Evolutionary conservation across 2,329 filamentous ascomycete species (phyloP), one percentile per base, ranked within the genome.

Genomic region (Hypoxylon sp.): DNA sequence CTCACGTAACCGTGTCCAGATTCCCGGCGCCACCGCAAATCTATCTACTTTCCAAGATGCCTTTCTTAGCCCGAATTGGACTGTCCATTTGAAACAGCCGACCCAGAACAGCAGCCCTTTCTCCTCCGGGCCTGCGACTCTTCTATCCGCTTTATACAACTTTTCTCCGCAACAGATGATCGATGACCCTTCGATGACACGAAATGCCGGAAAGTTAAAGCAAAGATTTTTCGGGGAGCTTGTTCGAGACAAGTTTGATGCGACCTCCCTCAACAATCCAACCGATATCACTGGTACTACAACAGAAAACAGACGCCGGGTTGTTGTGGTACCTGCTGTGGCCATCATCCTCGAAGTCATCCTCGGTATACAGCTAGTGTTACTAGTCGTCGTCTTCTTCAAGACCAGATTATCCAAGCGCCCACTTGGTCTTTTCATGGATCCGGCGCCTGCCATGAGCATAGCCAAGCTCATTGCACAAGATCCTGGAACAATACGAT

Each of bases 281-380:
- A 11, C 13, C 9, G 4, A 17, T 5, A 55, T 47, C 19, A 14
- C 56, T 26, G 63, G 63, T 6, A 42, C 37, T 33, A 53, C 59
- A 1, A 33, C 46, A 13, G 35, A 57, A 19, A 61, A 42, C 17
- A 47, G 31, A 42, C 62, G 66, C 26, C 66, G 69, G 10, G 31
- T 71, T 35, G 63, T 71, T 33, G 66, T 65, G 3, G 65, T 67
- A 8, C 50, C 65, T 1, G 63, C 46, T 17, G 63, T 67, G 0
- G 69, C 69, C 3, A 67, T 71, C 31, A 17, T 58, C 1, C 63
- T 71, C n/a, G 69, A 71, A 65, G 47, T 65, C 2, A 17, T 60
- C 11, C 22, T 71, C 14, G 31, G 35, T 17, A 13, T 69, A 5
- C 66, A 68, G 19, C 17, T 60, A 3, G 26, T 69, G 8, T 47